Percentiles rank a stretch among this genome's conserved stretches.
phyloP scores from a whole-genome alignment of 2,329 filamentous ascomycete species.

The Penicillium sp. region DNA sequence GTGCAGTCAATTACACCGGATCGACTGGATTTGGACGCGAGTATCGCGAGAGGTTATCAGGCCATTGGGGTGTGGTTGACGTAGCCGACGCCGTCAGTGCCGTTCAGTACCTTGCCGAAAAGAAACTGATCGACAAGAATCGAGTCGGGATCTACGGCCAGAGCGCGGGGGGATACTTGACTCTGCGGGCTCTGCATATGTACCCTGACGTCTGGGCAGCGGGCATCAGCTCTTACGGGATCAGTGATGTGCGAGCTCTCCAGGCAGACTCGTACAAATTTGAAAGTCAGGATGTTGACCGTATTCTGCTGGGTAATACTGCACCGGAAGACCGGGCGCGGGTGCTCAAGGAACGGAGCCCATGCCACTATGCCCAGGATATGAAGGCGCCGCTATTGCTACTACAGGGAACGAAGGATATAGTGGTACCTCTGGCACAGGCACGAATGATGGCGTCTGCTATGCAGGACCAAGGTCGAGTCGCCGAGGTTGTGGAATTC shows the following conservation, averaged over 20 bases:
- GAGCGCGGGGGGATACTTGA: constrained; percentile 60
- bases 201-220: constrained; percentile 55
- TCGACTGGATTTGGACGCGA: constrained; percentile 56
- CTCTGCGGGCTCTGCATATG: constrained; percentile 54
- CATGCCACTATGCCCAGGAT: constrained; percentile 53
- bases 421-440: constrained; percentile 63
- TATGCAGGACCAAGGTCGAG: constrained; percentile 47
- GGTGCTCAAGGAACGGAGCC: constrained; percentile 54
- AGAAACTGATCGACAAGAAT: constrained; percentile 41
- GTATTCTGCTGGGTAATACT: constrained; percentile 47
- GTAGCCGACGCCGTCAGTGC: constrained; percentile 56
- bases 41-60: constrained; percentile 56
- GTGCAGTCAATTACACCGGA: constrained; percentile 58
- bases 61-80: constrained; percentile 57
- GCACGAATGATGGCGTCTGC: constrained; percentile 56
- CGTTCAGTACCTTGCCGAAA: constrained; percentile 47
- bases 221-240: constrained; percentile 56
- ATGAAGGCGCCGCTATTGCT: constrained; percentile 59
- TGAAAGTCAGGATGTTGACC: constrained; percentile 58
- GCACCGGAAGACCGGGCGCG: constrained; percentile 45
- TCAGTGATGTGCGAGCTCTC: constrained; percentile 56
- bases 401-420: constrained; percentile 61
- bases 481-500: constrained; percentile 55
- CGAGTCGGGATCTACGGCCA: constrained; percentile 56
- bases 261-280: constrained; percentile 59